Evolutionary conservation across 2,329 filamentous ascomycete genomes (phyloP).

Genomic region (Hypoxylon sp.): DNA sequence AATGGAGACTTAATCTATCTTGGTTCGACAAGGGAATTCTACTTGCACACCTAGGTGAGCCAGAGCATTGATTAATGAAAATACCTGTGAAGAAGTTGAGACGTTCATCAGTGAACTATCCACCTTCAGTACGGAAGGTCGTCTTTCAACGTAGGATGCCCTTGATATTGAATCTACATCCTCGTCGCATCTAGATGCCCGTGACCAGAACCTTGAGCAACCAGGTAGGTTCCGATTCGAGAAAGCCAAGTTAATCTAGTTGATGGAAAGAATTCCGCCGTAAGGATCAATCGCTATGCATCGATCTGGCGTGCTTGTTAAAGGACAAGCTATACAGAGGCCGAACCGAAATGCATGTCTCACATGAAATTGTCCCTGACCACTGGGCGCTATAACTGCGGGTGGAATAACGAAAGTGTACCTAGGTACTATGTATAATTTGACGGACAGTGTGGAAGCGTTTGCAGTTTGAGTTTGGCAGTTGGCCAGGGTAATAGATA

Average conservation of each 20-base stretch:
- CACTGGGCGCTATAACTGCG: slow-evolving; percentile 8
- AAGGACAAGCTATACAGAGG: slow-evolving; percentile 19
- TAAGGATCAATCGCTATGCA: slow-evolving; percentile 1
- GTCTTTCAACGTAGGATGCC: slow-evolving; percentile 3
- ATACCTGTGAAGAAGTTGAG: slow-evolving; percentile 1
- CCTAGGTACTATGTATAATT: too few species aligned
- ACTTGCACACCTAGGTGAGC: slow-evolving; percentile 36
- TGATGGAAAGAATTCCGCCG: slow-evolving; percentile 24
- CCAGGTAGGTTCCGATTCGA: neutral
- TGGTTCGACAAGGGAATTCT: slow-evolving; percentile 15
- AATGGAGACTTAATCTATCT: slow-evolving; percentile 23
- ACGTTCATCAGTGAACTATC: slow-evolving; percentile 2
- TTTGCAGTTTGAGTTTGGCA: neutral
- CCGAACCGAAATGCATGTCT: slow-evolving; percentile 23
- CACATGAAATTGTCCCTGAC: slow-evolving; percentile 24
- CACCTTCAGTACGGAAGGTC: slow-evolving; percentile 3
- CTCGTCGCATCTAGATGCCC: neutral
- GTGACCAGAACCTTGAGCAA: neutral
- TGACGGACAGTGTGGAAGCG: slow-evolving; percentile 2
- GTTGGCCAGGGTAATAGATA: slow-evolving; percentile 16
- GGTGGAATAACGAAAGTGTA: too few species aligned
- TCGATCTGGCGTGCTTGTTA: slow-evolving; percentile 7
- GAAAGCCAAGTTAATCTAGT: slow-evolving; percentile 6
- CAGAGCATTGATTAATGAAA: slow-evolving; percentile 17
- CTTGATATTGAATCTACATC: neutral